Evolutionary conservation across 768 basidiomycete species (phyloP), one percentile per base, ranked within the genome.

Genomic region (Hypholoma sublateritium): DNA sequence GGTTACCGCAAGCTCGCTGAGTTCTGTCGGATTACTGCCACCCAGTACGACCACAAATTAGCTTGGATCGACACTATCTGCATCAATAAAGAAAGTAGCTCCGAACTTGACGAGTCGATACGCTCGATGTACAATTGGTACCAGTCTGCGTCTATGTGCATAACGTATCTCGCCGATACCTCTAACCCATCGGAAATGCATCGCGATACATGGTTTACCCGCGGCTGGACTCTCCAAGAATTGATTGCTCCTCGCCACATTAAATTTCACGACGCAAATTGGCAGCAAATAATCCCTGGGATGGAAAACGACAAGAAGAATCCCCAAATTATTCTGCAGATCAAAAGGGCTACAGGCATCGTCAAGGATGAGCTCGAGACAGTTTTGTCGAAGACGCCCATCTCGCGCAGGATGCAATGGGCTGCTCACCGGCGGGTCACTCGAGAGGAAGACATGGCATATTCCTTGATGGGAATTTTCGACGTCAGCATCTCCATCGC

Each of bases 71-170:
- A 56, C 28, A 17, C 55, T 2, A n/a, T 49, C 7, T 56, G 55
- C 21, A 56, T 56, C 48, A 50, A 56, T 9, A 56, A 50, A n/a
- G 32, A 24, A 16, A 56, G 55, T 32, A 56, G 55, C 17, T 32
- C 48, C 3, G 48, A 56, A 37, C 55, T 56, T 7, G 55, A 56
- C 4, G 55, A 56, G 22, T 50, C 55, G 1, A 56, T 56, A 19
- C 55, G 48, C 5, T 56, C 55, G 4, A 56, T 56, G 55, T 56
- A 50, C 34, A 50, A 43, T 1, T 56, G 55, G 55, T 50, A 56
- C 41, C 19, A 39, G n/a, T 25, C 36, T 2, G 25, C 55, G n/a
- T 34, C n/a, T 8, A n/a, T 56, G 5, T 56, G 55, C 24, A 43
- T 56, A 28, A 24, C 42, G 13, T 50, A 56, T 34, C 55, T 56